Percentiles rank a stretch among this genome's conserved stretches.
phyloP scores from a whole-genome alignment of 2,329 filamentous ascomycete genomes.

The Trichophyton benhamiae region DNA sequence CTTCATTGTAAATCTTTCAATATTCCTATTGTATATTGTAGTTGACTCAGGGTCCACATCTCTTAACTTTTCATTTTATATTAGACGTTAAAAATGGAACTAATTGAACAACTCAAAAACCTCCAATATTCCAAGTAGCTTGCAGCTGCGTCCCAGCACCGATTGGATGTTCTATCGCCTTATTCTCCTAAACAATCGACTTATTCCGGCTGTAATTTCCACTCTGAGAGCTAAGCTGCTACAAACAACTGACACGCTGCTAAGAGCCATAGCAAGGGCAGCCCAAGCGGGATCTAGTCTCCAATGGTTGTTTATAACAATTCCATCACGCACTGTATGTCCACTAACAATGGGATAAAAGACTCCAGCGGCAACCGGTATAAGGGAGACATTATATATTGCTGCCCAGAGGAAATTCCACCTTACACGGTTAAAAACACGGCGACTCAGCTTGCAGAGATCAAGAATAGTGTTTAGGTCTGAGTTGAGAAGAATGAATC shows the following conservation, averaged over 20 bases:
- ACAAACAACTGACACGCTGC: slow-evolving; percentile 75
- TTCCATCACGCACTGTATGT: slow-evolving; percentile 24
- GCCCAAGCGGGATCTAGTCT: slow-evolving; percentile 55
- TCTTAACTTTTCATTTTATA: no score
- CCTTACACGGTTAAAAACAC: slow-evolving; percentile 65
- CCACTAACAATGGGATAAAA: slow-evolving; percentile 50
- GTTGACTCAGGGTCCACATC: no score
- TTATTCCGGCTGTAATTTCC: slow-evolving; percentile 14
- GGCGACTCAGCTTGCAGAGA: slow-evolving; percentile 56
- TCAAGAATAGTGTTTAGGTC: slow-evolving; percentile 58
- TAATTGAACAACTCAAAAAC: not conserved
- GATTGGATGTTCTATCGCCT: not conserved
- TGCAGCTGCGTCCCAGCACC: no score
- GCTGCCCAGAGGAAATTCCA: slow-evolving; percentile 80
- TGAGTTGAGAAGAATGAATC: slow-evolving; percentile 67
- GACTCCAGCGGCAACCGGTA: slow-evolving; percentile 71
- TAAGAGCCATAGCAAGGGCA: slow-evolving; percentile 80
- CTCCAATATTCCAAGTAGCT: not conserved
- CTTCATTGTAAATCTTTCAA: no score
- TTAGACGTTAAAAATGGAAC: no score
- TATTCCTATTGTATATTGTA: no score
- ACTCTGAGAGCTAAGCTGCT: slow-evolving; percentile 64
- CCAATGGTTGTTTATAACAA: slow-evolving; percentile 30
- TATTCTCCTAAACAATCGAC: not conserved
- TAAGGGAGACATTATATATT: slow-evolving; percentile 64